Base-by-base conservation (phyloP, 2,329 filamentous ascomycete species). In the Decorospora gaudefroyi region DNA sequence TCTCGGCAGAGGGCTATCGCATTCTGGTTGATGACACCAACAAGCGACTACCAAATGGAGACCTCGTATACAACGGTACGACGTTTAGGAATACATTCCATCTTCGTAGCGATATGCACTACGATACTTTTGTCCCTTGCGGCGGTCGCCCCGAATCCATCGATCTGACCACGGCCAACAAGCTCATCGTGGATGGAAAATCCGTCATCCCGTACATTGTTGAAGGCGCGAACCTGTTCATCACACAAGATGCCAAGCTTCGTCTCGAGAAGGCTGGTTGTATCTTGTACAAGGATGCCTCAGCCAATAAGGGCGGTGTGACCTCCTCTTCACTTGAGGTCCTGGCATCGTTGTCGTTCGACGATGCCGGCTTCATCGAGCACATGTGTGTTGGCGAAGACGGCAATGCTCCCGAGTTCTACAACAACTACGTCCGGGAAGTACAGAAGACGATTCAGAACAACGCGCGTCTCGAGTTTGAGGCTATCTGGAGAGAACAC, bases 71-170 rank as follows among this genome's bases (percentile, higher is more conserved):
- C 74, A 97, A 96, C 71, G 93, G 93, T 46, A 97, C 90, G 21
- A 81, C 86, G 2, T 99, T 99, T 87, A 90, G 93, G 51, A 99
- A 99, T 76, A 95, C 90, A 15, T 99, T 92, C 79, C 93, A 99
- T 68, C 81, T 97, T 34, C 88, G 92, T 33, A 81, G 85, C 47
- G 84, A 80, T 12, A 82, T 68, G 27, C 68, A 87, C 41, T 92
- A 89, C 42, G 93, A 99, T 66, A 80, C 85, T 40, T 97, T 99
- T 66, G 93, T 99, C 15, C 93, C 93, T 19, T 99, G 93, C 61
- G 93, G 93, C 75, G 93, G 93, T 43, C 88, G 93, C 16, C 93
- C 93, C 2, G 93, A 97, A 73, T 96, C 92, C 1, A 96, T 99
- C 58, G 92, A 99, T 69, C 82, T 97, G 46, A 86, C 88, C 42